These are phyloP conservation scores for Cylindricascospora bacillispora DNA, from an alignment of 1,139 yeast genomes.

Conservation along the genomic window DNA sequence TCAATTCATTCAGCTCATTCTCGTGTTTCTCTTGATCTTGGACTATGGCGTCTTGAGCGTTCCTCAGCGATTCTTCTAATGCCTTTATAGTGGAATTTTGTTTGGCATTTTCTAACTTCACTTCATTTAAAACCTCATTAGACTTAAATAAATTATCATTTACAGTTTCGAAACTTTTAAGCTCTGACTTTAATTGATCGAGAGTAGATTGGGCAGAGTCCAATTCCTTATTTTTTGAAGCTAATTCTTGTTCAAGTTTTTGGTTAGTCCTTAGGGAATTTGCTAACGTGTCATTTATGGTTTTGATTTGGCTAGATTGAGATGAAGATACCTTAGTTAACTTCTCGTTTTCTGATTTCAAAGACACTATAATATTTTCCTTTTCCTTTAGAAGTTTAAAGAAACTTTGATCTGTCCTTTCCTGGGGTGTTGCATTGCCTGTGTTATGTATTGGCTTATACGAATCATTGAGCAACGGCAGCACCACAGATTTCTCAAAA, in stretches of 20 bases:
- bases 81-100: slow-evolving; percentile 5
- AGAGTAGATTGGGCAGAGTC: no score
- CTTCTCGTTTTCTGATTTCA: slow-evolving; percentile 69
- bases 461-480: no score
- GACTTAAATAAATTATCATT: slow-evolving; percentile 26
- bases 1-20: slow-evolving; percentile 12
- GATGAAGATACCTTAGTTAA: slow-evolving; percentile 64
- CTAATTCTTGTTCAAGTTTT: no score
- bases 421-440: background rate
- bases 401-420: slow-evolving; percentile 7
- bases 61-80: slow-evolving; percentile 16
- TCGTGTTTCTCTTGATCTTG: background rate
- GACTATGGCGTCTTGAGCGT: background rate
- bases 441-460: no score
- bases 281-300: slow-evolving; percentile 33
- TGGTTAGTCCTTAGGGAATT: slow-evolving; percentile 29
- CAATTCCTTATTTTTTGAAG: no score
- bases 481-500: no score
- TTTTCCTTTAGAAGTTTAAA: slow-evolving; percentile 19
- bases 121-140: slow-evolving; percentile 4
- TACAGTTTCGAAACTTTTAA: slow-evolving; percentile 36
- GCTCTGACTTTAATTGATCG: slow-evolving; percentile 38
- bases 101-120: slow-evolving; percentile 11
- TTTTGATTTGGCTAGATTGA: slow-evolving; percentile 54
- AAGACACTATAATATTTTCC: slow-evolving; percentile 30